Percentiles rank a stretch among this genome's conserved stretches.
Conservation (phyloP, 345 rosid species). For the Brassica incana region DNA sequence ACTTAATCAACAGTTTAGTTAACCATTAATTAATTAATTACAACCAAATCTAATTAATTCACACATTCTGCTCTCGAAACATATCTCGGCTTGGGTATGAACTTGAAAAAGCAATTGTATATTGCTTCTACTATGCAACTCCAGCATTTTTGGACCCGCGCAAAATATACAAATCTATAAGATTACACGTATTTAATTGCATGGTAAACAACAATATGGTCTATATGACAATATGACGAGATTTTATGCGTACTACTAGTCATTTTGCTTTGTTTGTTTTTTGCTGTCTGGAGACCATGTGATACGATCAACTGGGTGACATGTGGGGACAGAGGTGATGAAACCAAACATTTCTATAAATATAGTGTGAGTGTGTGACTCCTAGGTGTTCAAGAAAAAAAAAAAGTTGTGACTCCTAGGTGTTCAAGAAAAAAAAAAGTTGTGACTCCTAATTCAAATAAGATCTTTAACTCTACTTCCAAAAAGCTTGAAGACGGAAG, state of each 20-base stretch:
- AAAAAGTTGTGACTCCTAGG: not conserved
- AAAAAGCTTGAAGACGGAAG: slow-evolving; percentile 24
- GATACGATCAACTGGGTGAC: slow-evolving; percentile 12
- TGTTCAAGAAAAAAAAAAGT: no score
- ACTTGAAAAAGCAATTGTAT: not conserved
- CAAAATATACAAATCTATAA: no score
- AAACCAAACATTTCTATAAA: slow-evolving; percentile 19
- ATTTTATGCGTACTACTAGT: not conserved
- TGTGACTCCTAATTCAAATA: slow-evolving; percentile 6
- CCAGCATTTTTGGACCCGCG: not conserved
- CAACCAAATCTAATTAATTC: not conserved
- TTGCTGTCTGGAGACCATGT: not conserved
- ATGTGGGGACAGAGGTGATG: slow-evolving; percentile 9
- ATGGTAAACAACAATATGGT: not conserved
- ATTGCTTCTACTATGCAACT: not conserved
- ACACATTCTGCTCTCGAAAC: not conserved
- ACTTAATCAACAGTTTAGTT: not conserved
- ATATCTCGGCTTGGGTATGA: not conserved
- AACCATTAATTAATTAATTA: not conserved
- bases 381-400: no score
- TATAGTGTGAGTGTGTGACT: not conserved
- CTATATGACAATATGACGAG: not conserved
- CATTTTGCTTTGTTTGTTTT: not conserved
- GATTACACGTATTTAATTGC: not conserved
- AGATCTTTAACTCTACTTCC: slow-evolving; percentile 21